These are phyloP conservation scores for Microglena sp. DNA, from an alignment of 139 green algal genomes.

Conservation along the genomic window DNA sequence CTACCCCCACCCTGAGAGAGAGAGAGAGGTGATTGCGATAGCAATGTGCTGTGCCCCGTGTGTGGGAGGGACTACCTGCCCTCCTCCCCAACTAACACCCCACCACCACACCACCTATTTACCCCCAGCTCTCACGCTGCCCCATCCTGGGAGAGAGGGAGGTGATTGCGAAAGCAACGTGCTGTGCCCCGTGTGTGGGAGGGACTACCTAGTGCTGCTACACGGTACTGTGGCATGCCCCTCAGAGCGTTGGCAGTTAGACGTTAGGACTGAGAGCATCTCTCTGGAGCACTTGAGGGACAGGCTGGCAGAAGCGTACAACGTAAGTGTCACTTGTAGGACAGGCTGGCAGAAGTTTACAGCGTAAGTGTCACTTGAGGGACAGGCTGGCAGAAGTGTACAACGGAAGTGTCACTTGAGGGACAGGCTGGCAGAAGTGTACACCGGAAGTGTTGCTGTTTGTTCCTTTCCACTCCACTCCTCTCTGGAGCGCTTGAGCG, in stretches of 20 bases:
- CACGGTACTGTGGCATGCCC: conserved; percentile 22
- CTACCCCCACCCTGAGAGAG: no score
- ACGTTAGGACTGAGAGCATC: conserved; percentile 17
- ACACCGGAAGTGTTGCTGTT: no score
- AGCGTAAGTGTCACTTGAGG: no score
- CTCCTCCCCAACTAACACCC: no score
- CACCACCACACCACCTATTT: no score
- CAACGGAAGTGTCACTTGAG: conserved; percentile 6
- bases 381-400: conserved; percentile 6
- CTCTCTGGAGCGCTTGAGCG: conserved; percentile 6
- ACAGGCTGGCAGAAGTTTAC: no score
- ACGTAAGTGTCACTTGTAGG: no score
- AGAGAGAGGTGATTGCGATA: not conserved
- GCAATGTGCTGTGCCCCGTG: not conserved
- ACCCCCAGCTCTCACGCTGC: no score
- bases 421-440: no score
- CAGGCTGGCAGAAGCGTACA: conserved; percentile 6
- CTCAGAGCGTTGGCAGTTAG: conserved; percentile 20
- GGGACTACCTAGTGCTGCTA: conserved; percentile 10
- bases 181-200: conserved; percentile 23
- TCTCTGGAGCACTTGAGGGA: conserved; percentile 10
- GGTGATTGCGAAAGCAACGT: not conserved
- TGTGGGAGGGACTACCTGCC: not conserved
- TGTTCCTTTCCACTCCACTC: not conserved
- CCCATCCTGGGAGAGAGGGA: not conserved